These are phyloP conservation scores for Suillus sp. DNA, from an alignment of 768 basidiomycete genomes.

Conservation along the genomic window DNA sequence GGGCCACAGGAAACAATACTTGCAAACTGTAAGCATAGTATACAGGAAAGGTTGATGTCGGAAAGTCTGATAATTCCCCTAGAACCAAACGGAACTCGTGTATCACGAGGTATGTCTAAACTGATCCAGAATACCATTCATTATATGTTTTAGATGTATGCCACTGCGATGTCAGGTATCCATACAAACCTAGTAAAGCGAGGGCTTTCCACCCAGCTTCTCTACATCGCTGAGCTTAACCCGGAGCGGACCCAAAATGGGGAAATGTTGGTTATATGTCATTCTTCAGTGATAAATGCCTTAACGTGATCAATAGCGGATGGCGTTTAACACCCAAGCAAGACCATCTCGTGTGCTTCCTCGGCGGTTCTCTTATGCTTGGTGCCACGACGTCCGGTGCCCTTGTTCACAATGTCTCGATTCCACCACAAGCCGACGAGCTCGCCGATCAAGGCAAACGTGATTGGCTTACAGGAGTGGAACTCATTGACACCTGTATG, in stretches of 20 bases:
- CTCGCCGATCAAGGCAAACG: conserved; percentile 63
- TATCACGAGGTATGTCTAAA: conserved; percentile 63
- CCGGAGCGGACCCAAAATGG: conserved; percentile 48
- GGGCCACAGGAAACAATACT: conserved; percentile 31
- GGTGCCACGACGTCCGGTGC: conserved; percentile 77
- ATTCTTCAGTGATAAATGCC: background rate
- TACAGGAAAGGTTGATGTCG: background rate
- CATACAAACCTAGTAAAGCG: conserved; percentile 71
- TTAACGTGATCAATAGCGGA: conserved; percentile 33
- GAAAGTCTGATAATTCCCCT: conserved; percentile 13
- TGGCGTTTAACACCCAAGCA: conserved; percentile 87
- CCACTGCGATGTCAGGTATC: conserved; percentile 80
- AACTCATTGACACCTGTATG: conserved; percentile 87
- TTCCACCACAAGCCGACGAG: conserved; percentile 67
- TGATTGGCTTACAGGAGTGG: conserved; percentile 82
- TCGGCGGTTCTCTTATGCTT: conserved; percentile 89
- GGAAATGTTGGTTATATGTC: conserved; percentile 36
- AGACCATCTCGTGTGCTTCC: conserved; percentile 95
- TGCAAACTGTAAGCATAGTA: conserved; percentile 31
- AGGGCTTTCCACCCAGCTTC: conserved; percentile 57
- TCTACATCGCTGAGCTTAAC: conserved; percentile 82
- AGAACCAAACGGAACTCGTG: conserved; percentile 74
- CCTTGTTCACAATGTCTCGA: conserved; percentile 50
- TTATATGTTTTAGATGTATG: conserved; percentile 71
- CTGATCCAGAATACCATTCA: background rate